A percentile compares a stretch with the other conserved stretches of the same genome.
Evolutionary conservation across 306 rosid genomes (phyloP).

Genomic region (Prunus mira): DNA sequence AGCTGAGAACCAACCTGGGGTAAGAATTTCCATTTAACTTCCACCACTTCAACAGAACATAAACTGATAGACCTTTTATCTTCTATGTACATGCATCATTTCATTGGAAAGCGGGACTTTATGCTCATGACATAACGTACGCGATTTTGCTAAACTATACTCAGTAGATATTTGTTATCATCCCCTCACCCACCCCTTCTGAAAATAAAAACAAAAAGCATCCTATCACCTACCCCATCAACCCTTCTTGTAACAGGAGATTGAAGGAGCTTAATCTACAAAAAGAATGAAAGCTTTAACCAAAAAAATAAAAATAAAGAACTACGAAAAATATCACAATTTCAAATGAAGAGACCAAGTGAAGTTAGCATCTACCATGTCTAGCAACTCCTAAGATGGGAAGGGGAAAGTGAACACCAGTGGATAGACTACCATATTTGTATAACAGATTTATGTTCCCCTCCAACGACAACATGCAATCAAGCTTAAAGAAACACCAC

Average conservation of each 20-base stretch:
- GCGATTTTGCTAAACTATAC: no score
- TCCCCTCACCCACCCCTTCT: neutral
- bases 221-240: no score
- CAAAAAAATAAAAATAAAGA: no score
- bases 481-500: neutral
- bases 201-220: no score
- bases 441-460: neutral
- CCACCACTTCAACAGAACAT: neutral
- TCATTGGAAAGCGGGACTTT: neutral
- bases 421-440: neutral
- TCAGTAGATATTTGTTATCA: no score
- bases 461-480: neutral
- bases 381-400: neutral
- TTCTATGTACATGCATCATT: neutral
- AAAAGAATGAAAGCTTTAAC: no score
- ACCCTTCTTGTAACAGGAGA: no score
- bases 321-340: neutral
- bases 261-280: no score
- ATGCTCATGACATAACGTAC: neutral
- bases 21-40: neutral
- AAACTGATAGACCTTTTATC: neutral
- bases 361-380: neutral
- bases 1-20: neutral
- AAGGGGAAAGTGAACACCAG: neutral
- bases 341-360: neutral